phyloP scores from a whole-genome alignment of 768 basidiomycete species.

The Xanthoconium purpureum region DNA sequence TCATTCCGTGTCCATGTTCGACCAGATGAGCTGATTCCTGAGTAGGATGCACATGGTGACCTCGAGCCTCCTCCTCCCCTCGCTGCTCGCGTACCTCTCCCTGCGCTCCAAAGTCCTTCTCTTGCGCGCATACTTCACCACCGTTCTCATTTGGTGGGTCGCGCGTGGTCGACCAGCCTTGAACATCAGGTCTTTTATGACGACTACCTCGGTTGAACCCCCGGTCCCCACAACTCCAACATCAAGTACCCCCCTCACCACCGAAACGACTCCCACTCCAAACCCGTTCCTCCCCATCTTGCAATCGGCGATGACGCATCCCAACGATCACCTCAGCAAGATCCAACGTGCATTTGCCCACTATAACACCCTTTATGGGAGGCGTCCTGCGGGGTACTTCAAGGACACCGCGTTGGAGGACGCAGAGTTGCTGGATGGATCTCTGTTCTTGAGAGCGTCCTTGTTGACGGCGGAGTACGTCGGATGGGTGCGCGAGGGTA shows the following conservation, averaged over 20 bases:
- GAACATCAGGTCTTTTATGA: conserved; percentile 32
- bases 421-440: conserved; percentile 34
- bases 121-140: conserved; percentile 29
- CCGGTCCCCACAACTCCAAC: conserved; percentile 1
- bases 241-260: not conserved
- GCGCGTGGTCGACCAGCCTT: conserved; percentile 29
- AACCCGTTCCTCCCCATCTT: conserved; percentile 43
- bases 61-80: conserved; percentile 29
- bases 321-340: conserved; percentile 34
- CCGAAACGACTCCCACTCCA: conserved; percentile 19
- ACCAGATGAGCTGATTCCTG: not conserved
- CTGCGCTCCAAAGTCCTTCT: conserved; percentile 22
- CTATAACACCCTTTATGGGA: conserved; percentile 32
- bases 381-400: conserved; percentile 25
- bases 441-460: conserved; percentile 33
- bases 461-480: conserved; percentile 31
- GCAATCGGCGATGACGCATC: conserved; percentile 36
- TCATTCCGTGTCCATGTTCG: not conserved
- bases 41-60: conserved; percentile 31
- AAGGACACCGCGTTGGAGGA: conserved; percentile 30
- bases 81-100: conserved; percentile 18
- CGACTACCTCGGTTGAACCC: conserved; percentile 20
- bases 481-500: conserved; percentile 43
- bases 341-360: conserved; percentile 35
- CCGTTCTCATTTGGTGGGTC: conserved; percentile 29